A percentile compares a stretch with the other conserved stretches of the same genome.
These are phyloP conservation scores for Lachancea mirantina DNA, from an alignment of 805 yeast species.

Conservation along the genomic window DNA sequence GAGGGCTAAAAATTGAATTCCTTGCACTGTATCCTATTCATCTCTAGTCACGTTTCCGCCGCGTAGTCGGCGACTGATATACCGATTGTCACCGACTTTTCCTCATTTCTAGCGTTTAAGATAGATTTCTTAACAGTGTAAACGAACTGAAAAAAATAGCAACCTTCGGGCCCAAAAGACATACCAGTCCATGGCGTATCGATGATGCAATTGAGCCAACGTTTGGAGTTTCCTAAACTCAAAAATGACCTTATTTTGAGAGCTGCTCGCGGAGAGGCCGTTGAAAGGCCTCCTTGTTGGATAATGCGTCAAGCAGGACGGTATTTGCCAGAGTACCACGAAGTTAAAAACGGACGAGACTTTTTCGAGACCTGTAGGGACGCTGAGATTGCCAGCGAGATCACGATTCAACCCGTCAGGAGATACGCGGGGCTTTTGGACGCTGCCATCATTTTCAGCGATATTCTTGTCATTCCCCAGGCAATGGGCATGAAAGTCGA, in stretches of 20 bases:
- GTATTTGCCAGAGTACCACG: conserved; percentile 83
- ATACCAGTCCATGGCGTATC: too few relatives aligned
- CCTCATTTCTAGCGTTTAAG: conserved; percentile 1
- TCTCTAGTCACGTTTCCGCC: too few relatives aligned
- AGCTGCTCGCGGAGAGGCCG: conserved; percentile 84
- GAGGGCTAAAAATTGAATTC: too few relatives aligned
- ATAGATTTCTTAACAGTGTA: too few relatives aligned
- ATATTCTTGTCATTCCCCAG: conserved; percentile 92
- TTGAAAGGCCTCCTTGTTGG: conserved; percentile 98
- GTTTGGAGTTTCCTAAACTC: conserved; percentile 55
- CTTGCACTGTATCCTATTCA: too few relatives aligned
- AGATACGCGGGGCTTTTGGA: conserved; percentile 85
- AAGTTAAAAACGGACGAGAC: conserved; percentile 76
- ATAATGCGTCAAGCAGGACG: conserved; percentile 98
- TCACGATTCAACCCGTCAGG: conserved; percentile 92
- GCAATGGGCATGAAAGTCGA: conserved; percentile 95
- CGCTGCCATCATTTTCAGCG: conserved; percentile 95
- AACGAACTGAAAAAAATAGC: not conserved
- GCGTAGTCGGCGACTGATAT: too few relatives aligned
- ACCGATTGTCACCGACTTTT: too few relatives aligned
- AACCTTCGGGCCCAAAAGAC: conserved; percentile 4
- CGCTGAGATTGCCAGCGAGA: conserved; percentile 87
- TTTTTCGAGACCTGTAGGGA: conserved; percentile 94
- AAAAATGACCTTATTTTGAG: conserved; percentile 86
- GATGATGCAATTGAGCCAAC: conserved; percentile 11